Percentiles rank a stretch among this genome's conserved stretches.
These are phyloP conservation scores for Leishmania amazonensis DNA, from an alignment of 208 protist genomes.

Conservation along the genomic window DNA sequence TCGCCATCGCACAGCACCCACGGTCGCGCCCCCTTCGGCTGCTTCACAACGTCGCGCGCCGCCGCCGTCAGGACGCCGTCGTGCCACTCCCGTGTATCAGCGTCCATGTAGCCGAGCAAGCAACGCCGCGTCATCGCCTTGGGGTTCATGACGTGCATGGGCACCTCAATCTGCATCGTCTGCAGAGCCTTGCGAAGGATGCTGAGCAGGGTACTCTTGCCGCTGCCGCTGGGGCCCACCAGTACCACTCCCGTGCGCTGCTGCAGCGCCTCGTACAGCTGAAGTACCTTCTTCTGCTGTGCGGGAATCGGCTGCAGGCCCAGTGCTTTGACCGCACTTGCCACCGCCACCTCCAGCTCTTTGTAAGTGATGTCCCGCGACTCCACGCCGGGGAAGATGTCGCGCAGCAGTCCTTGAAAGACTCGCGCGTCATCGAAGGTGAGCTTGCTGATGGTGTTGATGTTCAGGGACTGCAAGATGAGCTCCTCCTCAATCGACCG, in stretches of 20 bases:
- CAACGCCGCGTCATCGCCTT: constrained; percentile 93
- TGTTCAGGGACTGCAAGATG: constrained; percentile 95
- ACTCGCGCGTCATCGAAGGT: constrained; percentile 96
- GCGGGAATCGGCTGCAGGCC: constrained; percentile 69
- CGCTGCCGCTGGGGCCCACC: constrained; percentile 91
- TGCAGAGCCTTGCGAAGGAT: constrained; percentile 88
- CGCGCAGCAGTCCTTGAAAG: constrained; percentile 93
- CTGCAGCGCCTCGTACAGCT: constrained; percentile 94
- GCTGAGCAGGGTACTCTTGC: constrained; percentile 91
- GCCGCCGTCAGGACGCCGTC: constrained; percentile 98
- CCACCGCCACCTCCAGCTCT: constrained; percentile 86
- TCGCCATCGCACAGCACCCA: constrained; percentile 98
- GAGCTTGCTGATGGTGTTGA: constrained; percentile 98
- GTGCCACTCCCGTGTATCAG: constrained; percentile 97
- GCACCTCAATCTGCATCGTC: constrained; percentile 72
- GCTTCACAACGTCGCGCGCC: constrained; percentile 88
- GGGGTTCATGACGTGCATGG: constrained; percentile 92
- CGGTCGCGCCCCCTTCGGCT: constrained; percentile 62
- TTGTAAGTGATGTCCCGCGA: constrained; percentile 72
- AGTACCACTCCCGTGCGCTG: constrained; percentile 95
- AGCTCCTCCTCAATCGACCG: constrained; percentile 89
- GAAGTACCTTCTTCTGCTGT: constrained; percentile 91
- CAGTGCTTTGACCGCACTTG: constrained; percentile 56
- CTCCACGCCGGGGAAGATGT: constrained; percentile 86
- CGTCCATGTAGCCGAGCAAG: constrained; percentile 96